A percentile compares a stretch with the other conserved stretches of the same genome.
Evolutionary conservation across 805 yeast species (phyloP).

Genomic region (Nakazawaea siamensis): DNA sequence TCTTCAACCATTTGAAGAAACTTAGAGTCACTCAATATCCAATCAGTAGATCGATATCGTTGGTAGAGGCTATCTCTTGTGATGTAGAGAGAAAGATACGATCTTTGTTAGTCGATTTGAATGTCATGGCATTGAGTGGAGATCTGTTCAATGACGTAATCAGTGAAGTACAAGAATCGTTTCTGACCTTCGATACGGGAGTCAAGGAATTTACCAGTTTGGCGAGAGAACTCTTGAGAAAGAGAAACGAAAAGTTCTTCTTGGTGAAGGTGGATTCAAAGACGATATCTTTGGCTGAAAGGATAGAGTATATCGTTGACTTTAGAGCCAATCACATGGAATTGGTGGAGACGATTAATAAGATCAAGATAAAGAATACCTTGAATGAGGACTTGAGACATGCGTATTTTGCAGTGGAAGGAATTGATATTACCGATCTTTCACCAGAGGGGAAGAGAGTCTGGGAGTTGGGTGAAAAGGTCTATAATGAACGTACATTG

Average conservation of each 20-base stretch:
- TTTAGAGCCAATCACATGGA: constrained; percentile 50
- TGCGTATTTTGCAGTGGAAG: constrained; percentile 33
- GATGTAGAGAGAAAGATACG: constrained; percentile 44
- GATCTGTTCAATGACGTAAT: constrained; percentile 29
- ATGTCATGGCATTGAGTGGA: constrained; percentile 37
- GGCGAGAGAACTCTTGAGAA: constrained; percentile 69
- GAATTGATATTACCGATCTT: constrained; percentile 29
- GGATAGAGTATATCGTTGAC: constrained; percentile 31
- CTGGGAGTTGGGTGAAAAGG: constrained; percentile 34
- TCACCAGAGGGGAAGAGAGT: constrained; percentile 24
- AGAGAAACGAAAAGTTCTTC: constrained; percentile 62
- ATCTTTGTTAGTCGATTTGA: constrained; percentile 25
- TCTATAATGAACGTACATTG: constrained; percentile 33
- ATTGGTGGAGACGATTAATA: constrained; percentile 28
- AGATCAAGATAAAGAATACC: neutral
- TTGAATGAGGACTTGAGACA: constrained; percentile 23
- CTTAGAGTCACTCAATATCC: constrained; percentile 58
- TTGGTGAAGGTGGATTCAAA: constrained; percentile 51
- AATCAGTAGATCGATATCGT: constrained; percentile 46
- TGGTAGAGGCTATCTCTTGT: constrained; percentile 57
- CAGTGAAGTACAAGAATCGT: constrained; percentile 22
- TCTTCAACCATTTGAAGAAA: constrained; percentile 59
- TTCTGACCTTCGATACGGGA: constrained; percentile 50
- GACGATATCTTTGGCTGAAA: constrained; percentile 28
- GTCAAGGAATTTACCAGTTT: constrained; percentile 55